Base-by-base conservation (phyloP, 2,329 filamentous ascomycete species). In the Neopestalotiopsis sp. region DNA sequence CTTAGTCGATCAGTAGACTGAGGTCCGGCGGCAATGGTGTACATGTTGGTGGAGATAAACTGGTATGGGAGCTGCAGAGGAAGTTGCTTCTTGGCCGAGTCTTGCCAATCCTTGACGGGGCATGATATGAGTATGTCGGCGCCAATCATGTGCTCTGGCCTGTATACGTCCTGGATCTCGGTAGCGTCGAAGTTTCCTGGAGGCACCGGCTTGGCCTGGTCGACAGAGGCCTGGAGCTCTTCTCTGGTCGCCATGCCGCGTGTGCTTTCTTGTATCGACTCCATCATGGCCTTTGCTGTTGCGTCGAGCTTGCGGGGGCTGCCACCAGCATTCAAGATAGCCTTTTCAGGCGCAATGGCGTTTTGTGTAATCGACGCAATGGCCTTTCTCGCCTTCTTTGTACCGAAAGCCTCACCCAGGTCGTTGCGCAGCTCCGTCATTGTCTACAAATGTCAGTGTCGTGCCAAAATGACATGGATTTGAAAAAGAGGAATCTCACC, bases 371-470 rank as follows among this genome's bases (percentile, higher is more conserved):
- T 73, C n/a, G 76, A 74, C 12, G 75, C 74, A 73, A 96, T 89
- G 1, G 89, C 91, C 82, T 95, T 95, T 84, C 91, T 92, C 28
- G 93, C 92, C 81, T 95, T 95, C 83, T 93, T 94, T 32, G 93
- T 95, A 78, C 94, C 94, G 75, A 97, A 97, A 40, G 91, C 90
- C 74, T 92, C 87, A 56, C 92, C 92, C 13, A 97, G 89, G 2
- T 91, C 88, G 74, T 90, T 91, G 73, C 88, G 89, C 76, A 88
- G 87, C 34, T 91, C 88, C 74, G 86, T 82, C 75, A 86, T 87
- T 59, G 83, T 87, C 89, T 91, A 73, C 20, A 69, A 49, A 49
- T 62, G 66, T 77, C 78, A 72, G 77, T 73, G 13, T 34, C 20
- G 9, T 14, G 12, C 9, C n/a, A 28, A 4, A 17, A n/a, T 13